Base-by-base conservation (phyloP, 192 early-diverging fungal species). In the Geranomyces michiganensis region DNA sequence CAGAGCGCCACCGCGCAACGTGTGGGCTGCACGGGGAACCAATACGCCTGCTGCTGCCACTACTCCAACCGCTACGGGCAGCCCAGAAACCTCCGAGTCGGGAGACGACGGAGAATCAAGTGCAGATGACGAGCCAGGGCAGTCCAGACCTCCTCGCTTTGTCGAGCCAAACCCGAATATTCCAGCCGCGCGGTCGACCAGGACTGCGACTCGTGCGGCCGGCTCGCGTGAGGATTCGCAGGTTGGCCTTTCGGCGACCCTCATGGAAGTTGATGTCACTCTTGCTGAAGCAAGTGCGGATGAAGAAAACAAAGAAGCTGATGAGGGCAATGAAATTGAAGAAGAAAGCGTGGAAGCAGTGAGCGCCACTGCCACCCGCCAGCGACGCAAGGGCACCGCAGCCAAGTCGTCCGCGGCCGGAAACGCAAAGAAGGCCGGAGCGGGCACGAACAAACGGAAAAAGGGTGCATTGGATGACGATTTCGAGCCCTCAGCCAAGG, bases 381-480 rank as follows among this genome's bases (percentile, higher is more conserved):
- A 33, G 24, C 12, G 12, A 59, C 5, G 27, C 21, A n/a, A 21
- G 29, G 21, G 7, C 48, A 33, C 29, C 6, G 30, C 43, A 27
- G 58, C 70, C 21, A 65, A 33, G 15, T 17, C 63, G 58, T 55
- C 36, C 19, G 21, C 43, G 21, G 14, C n/a, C 21, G 41, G n/a
- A 7, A 32, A 65, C 8, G 5, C 21, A 9, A 4, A 68, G 0
- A 8, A 4, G 32, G 56, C 72, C n/a, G 30, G 21, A 51, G 56
- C 72, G n/a, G 30, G 21, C n/a, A 22, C 30, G 22, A 46, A 58
- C 12, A 68, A 66, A 27, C 66, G 64, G 29, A 75, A 75, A 48
- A 60, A 61, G n/a, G 33, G 29, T 41, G 10, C 30, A 22, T 24
- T 17, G n/a, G 51, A 53, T 15, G 51, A 53, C 24, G 51, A 53